These are phyloP conservation scores for Xylaria scruposa DNA, from an alignment of 495 filamentous ascomycete genomes.

Conservation along the genomic window DNA sequence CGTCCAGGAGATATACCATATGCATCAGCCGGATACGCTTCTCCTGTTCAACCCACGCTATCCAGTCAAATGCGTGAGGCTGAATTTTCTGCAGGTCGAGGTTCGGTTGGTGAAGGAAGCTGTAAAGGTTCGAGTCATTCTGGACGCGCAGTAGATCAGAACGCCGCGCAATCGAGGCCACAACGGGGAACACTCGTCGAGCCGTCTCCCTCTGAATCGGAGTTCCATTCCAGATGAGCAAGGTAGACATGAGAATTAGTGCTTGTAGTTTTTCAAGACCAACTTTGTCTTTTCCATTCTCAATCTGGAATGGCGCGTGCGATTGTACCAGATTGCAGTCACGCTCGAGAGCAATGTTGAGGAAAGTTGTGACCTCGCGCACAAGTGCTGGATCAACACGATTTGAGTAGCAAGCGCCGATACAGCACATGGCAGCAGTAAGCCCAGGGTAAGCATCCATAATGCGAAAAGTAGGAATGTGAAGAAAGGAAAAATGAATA, in stretches of 20 bases:
- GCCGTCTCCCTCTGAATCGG: slow-evolving; percentile 61
- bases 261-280: slow-evolving; percentile 68
- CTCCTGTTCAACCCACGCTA: slow-evolving; percentile 70
- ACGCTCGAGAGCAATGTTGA: slow-evolving; percentile 55
- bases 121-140: slow-evolving; percentile 42
- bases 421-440: slow-evolving; percentile 66
- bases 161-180: slow-evolving; percentile 58
- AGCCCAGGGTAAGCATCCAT: slow-evolving; percentile 65
- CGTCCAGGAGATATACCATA: slow-evolving; percentile 63
- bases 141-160: slow-evolving; percentile 58
- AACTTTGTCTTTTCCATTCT: slow-evolving; percentile 40
- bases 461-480: slow-evolving; percentile 70
- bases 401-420: slow-evolving; percentile 72
- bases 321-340: slow-evolving; percentile 53
- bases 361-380: slow-evolving; percentile 64
- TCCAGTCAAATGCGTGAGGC: slow-evolving; percentile 61
- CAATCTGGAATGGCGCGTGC: slow-evolving; percentile 43
- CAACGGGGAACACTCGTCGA: slow-evolving; percentile 56
- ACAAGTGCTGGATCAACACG: slow-evolving; percentile 58
- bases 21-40: slow-evolving; percentile 67
- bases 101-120: slow-evolving; percentile 54
- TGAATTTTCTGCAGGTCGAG: slow-evolving; percentile 45
- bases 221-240: slow-evolving; percentile 70
- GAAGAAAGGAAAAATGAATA: slow-evolving; percentile 71
- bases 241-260: slow-evolving; percentile 59